Evolutionary conservation across 495 filamentous ascomycete genomes (phyloP).

Genomic region (Cudoniella acicularis): DNA sequence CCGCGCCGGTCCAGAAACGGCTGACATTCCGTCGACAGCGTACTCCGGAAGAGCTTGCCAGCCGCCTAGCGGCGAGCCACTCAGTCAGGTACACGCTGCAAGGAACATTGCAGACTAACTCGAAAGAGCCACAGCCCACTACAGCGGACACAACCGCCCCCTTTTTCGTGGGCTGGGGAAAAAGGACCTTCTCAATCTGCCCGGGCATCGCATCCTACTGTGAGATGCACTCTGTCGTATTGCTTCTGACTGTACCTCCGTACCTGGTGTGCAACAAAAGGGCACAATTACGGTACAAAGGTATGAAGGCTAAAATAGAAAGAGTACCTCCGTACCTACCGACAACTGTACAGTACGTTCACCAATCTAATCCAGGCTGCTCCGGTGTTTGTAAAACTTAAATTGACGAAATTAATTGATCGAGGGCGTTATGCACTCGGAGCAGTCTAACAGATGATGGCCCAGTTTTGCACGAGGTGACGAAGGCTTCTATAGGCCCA

Average conservation of each 20-base stretch:
- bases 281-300: background rate
- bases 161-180: no score
- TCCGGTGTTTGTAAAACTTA: background rate
- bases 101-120: no score
- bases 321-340: no score
- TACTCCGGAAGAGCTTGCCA: background rate
- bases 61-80: no score
- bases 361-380: background rate
- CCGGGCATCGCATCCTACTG: no score
- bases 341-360: no score
- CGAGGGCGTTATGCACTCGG: background rate
- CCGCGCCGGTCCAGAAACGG: slow-evolving; percentile 1
- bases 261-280: background rate
- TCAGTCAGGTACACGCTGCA: no score
- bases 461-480: no score
- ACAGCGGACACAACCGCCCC: no score
- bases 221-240: background rate
- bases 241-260: background rate
- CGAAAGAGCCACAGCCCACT: no score
- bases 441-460: background rate
- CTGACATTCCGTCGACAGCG: background rate
- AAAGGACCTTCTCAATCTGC: no score
- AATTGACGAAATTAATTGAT: background rate
- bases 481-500: no score
- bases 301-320: background rate